These are phyloP conservation scores for Dactylonectria macrodidyma DNA, from an alignment of 2,329 filamentous ascomycete species.

Conservation along the genomic window DNA sequence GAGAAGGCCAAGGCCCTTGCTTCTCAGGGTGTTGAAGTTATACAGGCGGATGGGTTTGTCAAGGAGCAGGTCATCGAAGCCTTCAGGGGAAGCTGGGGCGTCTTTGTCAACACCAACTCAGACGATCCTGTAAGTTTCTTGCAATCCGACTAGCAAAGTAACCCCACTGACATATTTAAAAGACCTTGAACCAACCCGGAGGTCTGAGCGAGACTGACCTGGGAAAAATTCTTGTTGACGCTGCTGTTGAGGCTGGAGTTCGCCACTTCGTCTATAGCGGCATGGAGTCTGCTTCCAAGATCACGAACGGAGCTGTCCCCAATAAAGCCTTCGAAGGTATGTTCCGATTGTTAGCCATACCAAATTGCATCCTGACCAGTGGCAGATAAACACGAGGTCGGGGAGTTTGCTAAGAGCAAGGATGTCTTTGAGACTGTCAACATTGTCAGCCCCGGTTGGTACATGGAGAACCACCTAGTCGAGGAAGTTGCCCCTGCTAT, in stretches of 20 bases:
- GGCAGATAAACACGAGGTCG: constrained; percentile 56
- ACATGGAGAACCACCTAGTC: constrained; percentile 58
- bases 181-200: constrained; percentile 45
- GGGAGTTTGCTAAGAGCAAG: constrained; percentile 53
- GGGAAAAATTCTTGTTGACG: constrained; percentile 53
- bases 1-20: constrained; percentile 48
- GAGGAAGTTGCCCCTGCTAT: constrained; percentile 53
- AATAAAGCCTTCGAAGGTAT: constrained; percentile 54
- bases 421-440: constrained; percentile 53
- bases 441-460: constrained; percentile 58
- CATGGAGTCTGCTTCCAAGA: constrained; percentile 49
- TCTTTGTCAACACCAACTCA: constrained; percentile 53
- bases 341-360: constrained; percentile 1
- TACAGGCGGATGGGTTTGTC: constrained; percentile 49
- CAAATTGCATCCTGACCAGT: background rate
- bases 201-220: constrained; percentile 54
- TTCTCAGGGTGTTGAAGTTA: constrained; percentile 48
- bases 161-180: constrained; percentile 16
- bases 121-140: constrained; percentile 47
- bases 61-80: constrained; percentile 45
- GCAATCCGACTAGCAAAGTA: background rate
- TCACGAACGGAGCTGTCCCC: constrained; percentile 51
- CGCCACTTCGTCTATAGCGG: constrained; percentile 56
- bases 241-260: constrained; percentile 52
- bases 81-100: constrained; percentile 52